Evolutionary conservation across 2,329 filamentous ascomycete species (phyloP), one percentile per base, ranked within the genome.

Genomic region (Aspergillus sp.): DNA sequence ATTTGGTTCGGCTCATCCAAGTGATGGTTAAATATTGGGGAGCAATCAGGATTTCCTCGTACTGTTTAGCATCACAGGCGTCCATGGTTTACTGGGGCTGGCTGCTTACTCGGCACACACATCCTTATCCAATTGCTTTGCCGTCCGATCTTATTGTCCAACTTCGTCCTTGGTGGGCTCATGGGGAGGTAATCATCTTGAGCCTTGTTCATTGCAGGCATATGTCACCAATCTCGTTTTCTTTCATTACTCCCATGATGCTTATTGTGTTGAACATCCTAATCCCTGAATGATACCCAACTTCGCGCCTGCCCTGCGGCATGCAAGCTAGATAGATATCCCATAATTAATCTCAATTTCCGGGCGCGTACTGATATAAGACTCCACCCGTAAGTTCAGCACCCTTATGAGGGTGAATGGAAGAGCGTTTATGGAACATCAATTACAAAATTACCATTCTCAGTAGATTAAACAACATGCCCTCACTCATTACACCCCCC

Each of bases 41-140:
- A 29, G 7, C 11, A 10, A 11, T 29, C 7, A 7, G n/a, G n/a
- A n/a, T n/a, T n/a, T n/a, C n/a, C 25, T 41, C 36, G 4, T 45
- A 41, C 47, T 36, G 47, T n/a, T 47, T 42, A 34, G 50, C 51
- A 58, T 57, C 53, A 45, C 53, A 32, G 55, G 52, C 36, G 54
- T 59, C 34, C 14, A 38, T 56, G 44, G 31, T 50, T 58, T 56
- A 23, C 34, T 52, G 42, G 32, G 16, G 46, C 45, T 32, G 44
- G 38, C 20, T 36, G 45, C 29, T 29, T 43, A 17, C 6, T 38
- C 16, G 40, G 19, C 11, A 17, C 16, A 42, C 5, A 42, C 16
- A 19, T 42, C 5, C 17, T 10, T 21, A 21, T 3, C 21, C 14
- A 7, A n/a, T 38, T 38, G 16, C 34, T 38, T 17, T 16, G 16